Conservation (phyloP, 305 asterid genomes). For the Stenogyne calaminthoides region DNA sequence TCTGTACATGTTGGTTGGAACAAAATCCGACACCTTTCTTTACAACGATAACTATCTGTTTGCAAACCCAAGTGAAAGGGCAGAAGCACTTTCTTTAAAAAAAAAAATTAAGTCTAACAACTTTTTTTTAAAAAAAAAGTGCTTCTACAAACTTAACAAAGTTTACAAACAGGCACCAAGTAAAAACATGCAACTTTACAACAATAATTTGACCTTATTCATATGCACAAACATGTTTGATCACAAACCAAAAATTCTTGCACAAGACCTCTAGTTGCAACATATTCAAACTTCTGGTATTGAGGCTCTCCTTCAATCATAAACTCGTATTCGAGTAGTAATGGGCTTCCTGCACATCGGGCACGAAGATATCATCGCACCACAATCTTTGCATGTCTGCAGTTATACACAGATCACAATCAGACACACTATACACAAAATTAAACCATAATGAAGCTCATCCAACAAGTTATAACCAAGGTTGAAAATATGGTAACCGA, state of each 20-base stretch:
- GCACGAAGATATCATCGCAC: slow-evolving; percentile 58
- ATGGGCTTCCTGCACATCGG: slow-evolving; percentile 80
- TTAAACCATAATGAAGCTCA: neutral
- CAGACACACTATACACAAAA: neutral
- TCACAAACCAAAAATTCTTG: too few species aligned
- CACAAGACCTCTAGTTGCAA: neutral
- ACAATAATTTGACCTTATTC: too few species aligned
- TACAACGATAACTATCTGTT: too few species aligned
- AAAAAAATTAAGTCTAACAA: too few species aligned
- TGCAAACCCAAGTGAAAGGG: too few species aligned
- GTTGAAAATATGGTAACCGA: too few species aligned
- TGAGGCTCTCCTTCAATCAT: slow-evolving; percentile 36
- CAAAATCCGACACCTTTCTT: neutral
- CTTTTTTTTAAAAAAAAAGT: too few species aligned
- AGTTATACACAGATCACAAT: slow-evolving; percentile 10
- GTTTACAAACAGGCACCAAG: too few species aligned
- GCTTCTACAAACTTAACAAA: too few species aligned
- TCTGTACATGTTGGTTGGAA: neutral
- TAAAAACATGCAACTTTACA: too few species aligned
- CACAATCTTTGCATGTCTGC: slow-evolving; percentile 87
- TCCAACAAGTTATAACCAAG: neutral
- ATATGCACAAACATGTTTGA: too few species aligned
- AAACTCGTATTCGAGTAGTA: slow-evolving; percentile 66
- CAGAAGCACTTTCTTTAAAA: too few species aligned
- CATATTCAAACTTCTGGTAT: neutral